Evolutionary conservation across 2,329 filamentous ascomycete genomes (phyloP).

Genomic region (Dactylellina sp.): DNA sequence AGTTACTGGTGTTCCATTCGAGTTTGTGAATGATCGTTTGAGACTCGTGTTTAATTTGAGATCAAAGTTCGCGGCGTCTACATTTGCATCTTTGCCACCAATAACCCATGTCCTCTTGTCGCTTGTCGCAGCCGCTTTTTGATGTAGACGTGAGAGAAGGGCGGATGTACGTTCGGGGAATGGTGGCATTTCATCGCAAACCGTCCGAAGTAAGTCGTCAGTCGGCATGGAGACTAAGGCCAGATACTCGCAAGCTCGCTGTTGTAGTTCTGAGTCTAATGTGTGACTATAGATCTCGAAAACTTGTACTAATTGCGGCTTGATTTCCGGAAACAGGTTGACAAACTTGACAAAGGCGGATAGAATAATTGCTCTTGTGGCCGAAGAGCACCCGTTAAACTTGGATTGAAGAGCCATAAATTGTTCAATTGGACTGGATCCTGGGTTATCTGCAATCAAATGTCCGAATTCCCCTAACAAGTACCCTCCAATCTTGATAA

Average conservation of each 20-base stretch:
- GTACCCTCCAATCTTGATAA: conserved; percentile 98
- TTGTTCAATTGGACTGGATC: conserved; percentile 96
- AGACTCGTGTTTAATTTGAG: conserved; percentile 84
- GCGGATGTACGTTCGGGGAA: conserved; percentile 96
- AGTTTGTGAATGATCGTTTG: conserved; percentile 80
- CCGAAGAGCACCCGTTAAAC: conserved; percentile 86
- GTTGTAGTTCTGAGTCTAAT: conserved; percentile 92
- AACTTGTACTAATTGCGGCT: conserved; percentile 88
- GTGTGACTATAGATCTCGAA: conserved; percentile 95
- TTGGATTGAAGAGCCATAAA: conserved; percentile 92
- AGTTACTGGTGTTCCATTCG: conserved; percentile 63
- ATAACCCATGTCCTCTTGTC: conserved; percentile 98
- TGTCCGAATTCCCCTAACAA: conserved; percentile 97
- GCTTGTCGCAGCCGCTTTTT: conserved; percentile 91
- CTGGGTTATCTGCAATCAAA: conserved; percentile 88
- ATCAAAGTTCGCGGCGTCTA: conserved; percentile 80
- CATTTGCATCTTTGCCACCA: conserved; percentile 94
- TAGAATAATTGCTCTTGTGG: conserved; percentile 90
- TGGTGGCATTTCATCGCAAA: conserved; percentile 98
- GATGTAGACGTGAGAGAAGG: conserved; percentile 88
- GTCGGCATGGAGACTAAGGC: conserved; percentile 84
- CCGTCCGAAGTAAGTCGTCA: conserved; percentile 89
- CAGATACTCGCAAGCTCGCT: conserved; percentile 94
- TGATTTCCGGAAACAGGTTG: conserved; percentile 98
- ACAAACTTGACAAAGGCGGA: conserved; percentile 98